These are phyloP conservation scores for Neonectria sp. DNA, from an alignment of 2,329 filamentous ascomycete genomes.

Conservation along the genomic window DNA sequence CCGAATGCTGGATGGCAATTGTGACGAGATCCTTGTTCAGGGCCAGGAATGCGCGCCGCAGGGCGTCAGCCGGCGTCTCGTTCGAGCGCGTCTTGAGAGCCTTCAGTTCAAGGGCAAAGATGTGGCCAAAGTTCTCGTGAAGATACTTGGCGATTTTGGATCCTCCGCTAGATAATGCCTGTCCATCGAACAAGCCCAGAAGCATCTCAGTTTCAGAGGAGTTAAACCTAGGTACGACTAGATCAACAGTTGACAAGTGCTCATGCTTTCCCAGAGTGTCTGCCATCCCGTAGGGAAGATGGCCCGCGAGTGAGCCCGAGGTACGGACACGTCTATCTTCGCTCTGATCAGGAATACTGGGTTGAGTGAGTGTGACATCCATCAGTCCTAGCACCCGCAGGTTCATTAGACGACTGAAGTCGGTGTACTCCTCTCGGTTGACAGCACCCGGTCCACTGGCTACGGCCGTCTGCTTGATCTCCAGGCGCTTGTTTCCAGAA, in stretches of 20 bases:
- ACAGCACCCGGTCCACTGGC: conserved; percentile 66
- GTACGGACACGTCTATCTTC: conserved; percentile 96
- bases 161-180: conserved; percentile 88
- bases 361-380: conserved; percentile 96
- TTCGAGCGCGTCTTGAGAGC: conserved; percentile 74
- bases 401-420: conserved; percentile 89
- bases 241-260: conserved; percentile 94
- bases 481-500: conserved; percentile 95
- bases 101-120: conserved; percentile 87
- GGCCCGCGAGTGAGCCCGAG: conserved; percentile 93
- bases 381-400: conserved; percentile 93
- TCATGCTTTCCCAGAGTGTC: conserved; percentile 94
- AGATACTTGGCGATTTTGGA: conserved; percentile 97
- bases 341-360: conserved; percentile 93
- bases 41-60: conserved; percentile 87
- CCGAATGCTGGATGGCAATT: conserved; percentile 83
- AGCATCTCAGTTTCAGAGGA: conserved; percentile 92
- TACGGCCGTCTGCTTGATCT: conserved; percentile 79
- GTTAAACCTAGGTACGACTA: conserved; percentile 93
- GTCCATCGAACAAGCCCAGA: conserved; percentile 95
- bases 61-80: conserved; percentile 86
- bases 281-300: conserved; percentile 96
- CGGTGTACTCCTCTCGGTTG: conserved; percentile 80
- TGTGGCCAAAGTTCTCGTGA: conserved; percentile 93
- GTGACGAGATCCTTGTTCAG: conserved; percentile 96